A percentile compares a stretch with the other conserved stretches of the same genome.
phyloP scores from a whole-genome alignment of 129 eudicot genomes.

The Dittrichia graveolens region DNA sequence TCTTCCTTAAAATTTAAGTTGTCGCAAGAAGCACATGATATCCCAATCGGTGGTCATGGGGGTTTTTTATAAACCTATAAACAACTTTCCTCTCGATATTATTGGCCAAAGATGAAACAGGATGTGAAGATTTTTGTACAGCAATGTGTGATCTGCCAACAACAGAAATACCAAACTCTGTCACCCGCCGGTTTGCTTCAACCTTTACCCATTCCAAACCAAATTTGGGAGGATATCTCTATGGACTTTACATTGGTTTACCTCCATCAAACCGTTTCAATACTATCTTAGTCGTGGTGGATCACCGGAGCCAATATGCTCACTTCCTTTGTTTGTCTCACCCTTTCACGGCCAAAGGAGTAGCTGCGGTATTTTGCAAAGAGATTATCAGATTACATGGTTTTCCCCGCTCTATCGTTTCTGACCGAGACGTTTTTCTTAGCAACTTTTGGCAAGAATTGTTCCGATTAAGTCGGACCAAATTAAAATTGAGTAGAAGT shows the following conservation, averaged over 20 bases:
- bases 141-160: neutral
- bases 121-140: neutral
- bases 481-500: no score
- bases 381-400: neutral
- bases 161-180: neutral
- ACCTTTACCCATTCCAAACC: conserved; percentile 1
- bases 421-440: no score
- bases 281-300: no score
- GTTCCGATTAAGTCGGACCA: no score
- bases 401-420: no score
- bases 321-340: neutral
- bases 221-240: no score
- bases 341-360: neutral
- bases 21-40: neutral
- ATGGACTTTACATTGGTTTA: no score
- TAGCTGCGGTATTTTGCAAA: neutral
- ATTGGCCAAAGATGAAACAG: neutral
- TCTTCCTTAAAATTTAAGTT: neutral
- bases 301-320: neutral
- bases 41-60: neutral
- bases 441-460: no score
- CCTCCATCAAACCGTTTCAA: no score
- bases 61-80: neutral
- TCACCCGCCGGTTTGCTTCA: conserved; percentile 5
- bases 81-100: neutral